Evolutionary conservation across 352 stramenopile species (phyloP), one percentile per base, ranked within the genome.

Genomic region (Globisporangium cederbergense): DNA sequence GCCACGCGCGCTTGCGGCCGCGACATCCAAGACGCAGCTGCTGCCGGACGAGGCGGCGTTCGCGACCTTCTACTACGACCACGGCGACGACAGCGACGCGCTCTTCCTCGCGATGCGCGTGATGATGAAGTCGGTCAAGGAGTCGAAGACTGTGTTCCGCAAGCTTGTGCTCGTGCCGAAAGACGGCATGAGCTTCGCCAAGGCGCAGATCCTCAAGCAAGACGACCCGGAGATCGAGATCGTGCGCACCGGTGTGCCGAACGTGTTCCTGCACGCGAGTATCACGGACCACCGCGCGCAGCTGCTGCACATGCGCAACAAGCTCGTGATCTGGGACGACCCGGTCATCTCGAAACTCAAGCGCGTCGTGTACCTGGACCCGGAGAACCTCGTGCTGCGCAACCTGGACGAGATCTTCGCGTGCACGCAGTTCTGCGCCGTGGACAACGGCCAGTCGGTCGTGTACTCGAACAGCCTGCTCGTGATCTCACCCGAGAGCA

Each of bases 391-490:
- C 16, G 76, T 93, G 63, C 49, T 93, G 60, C 79, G 76, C 50
- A 93, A 93, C 51, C 47, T 93, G 43, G 85, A 93, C 67, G 85
- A 93, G 70, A 91, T 93, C 63, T 93, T 93, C 62, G 80, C 78
- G 9, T 92, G 85, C 62, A 67, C 77, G 42, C 77, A 88, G 60
- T 92, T 93, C 60, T 93, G 85, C 58, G 85, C 83, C 43, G 85
- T 93, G 22, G 83, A 93, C 68, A 93, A 91, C 43, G 81, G 83
- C 14, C 85, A 93, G 63, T 89, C 85, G 13, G 73, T 93, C 42
- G 85, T 93, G 38, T 93, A 93, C 62, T 77, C 85, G 13, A 93
- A 90, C 69, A 86, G 79, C n/a, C 61, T 93, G 60, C 66, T 91
- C n/a, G 81, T 93, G 28, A 86, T 93, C 55, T 88, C 83, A 0